Percentiles rank a stretch among this genome's conserved stretches.
phyloP scores from a whole-genome alignment of 129 eudicot species.

The Gnaphalium uliginosum region DNA sequence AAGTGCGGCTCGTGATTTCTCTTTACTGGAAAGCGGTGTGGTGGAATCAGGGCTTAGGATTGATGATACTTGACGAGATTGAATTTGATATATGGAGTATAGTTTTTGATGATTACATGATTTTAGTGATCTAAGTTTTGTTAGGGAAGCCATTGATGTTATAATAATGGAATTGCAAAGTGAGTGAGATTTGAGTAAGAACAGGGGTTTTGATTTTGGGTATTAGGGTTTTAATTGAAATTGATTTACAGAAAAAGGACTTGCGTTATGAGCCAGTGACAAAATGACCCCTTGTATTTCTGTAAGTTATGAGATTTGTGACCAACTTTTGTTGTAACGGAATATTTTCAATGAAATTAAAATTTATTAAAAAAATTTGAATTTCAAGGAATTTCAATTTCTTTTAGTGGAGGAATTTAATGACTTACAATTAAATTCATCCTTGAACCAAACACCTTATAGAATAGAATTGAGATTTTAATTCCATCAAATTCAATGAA shows the following conservation, averaged over 20 bases:
- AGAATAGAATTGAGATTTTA: no score
- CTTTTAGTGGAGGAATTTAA: no score
- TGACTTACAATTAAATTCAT: no score
- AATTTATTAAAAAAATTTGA: no score
- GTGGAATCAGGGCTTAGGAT: constrained; percentile 66
- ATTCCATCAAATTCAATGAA: no score
- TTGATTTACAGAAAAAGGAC: no score
- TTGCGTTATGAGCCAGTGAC: neutral
- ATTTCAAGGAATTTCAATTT: no score
- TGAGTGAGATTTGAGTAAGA: neutral
- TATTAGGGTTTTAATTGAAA: constrained; percentile 36
- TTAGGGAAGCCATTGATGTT: constrained; percentile 33
- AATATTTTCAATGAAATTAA: no score
- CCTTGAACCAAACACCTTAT: no score
- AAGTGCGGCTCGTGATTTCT: constrained; percentile 69
- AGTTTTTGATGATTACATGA: constrained; percentile 8
- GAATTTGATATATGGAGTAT: constrained; percentile 12
- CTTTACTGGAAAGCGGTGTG: constrained; percentile 53
- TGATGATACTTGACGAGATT: constrained; percentile 47
- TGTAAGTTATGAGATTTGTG: no score
- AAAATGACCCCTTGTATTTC: constrained; percentile 8
- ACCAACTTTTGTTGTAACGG: no score
- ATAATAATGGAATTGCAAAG: neutral
- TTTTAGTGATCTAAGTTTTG: constrained; percentile 15
- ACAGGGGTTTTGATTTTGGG: constrained; percentile 25